Base-by-base conservation (phyloP, 2,329 filamentous ascomycete species). In the Sclerotiophoma versabilis region DNA sequence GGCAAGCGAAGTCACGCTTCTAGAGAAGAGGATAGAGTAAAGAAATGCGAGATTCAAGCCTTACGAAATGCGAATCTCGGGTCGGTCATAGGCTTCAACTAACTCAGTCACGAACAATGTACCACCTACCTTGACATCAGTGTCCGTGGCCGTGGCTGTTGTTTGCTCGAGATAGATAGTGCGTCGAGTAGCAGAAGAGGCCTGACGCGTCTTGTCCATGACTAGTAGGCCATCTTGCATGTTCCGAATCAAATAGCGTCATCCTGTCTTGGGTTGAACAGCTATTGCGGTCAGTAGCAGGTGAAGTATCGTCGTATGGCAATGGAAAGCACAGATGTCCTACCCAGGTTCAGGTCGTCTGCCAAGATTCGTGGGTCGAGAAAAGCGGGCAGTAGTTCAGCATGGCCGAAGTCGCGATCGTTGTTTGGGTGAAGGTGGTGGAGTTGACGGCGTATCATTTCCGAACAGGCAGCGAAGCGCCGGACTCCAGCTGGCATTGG, bases 401-500 rank as follows among this genome's bases (percentile, higher is more conserved):
- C 27, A 33, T 22, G 45, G 39, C 39, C 45, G 51, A 49, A 17
- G 15, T 38, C 45, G 45, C 51, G 27, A 54, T 45, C 15, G 32
- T 14, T 38, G 39, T 33, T 25, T 37, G 38, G 32, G 33, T 36
- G 22, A 22, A 48, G 39, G 22, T 39, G 33, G 45, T 44, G 44
- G 45, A 41, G 26, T 23, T 14, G 25, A 25, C 15, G 29, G 43
- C 22, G 27, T n/a, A 42, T 49, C 51, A 49, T 49, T 17, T 54
- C 51, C 51, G 51, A 49, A 49, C 37, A 49, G 33, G 51, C 51
- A 38, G 37, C 27, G 39, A 48, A 57, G 50, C 56, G 59, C 56
- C 57, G 57, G 56, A 55, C 50, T 62, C 43, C 59, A 62, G 60
- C 56, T 65, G 59, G 58, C 48, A 39, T 59, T 55, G 56, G 38